A percentile compares a stretch with the other conserved stretches of the same genome.
Evolutionary conservation across 225 moss, liverwort and hornwort species (phyloP).

Genomic region (Pleurozium schreberi): DNA sequence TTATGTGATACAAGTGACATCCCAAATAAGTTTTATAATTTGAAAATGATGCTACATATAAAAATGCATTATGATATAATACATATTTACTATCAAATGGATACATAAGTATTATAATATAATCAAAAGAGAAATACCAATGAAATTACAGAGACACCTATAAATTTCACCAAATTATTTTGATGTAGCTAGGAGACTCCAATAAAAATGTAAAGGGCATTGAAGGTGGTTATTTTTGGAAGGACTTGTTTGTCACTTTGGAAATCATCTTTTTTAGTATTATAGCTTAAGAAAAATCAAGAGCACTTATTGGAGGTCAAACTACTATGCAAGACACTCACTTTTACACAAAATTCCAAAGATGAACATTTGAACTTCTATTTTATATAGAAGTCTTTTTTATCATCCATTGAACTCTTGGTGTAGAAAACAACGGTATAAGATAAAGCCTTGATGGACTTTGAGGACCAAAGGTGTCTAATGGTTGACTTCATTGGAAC

Average conservation of each 20-base stretch:
- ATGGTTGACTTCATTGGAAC: too few species aligned
- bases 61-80: neutral
- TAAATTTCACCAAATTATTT: neutral
- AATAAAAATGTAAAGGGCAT: neutral
- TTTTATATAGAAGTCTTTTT: neutral
- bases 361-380: neutral
- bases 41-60: neutral
- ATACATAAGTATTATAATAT: too few species aligned
- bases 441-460: neutral
- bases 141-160: neutral
- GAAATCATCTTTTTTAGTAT: neutral
- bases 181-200: neutral
- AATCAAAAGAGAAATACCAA: neutral
- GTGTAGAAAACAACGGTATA: rapidly evolving
- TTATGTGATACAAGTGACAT: neutral
- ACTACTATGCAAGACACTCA: rapidly evolving
- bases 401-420: rapidly evolving
- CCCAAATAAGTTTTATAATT: neutral
- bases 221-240: neutral
- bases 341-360: rapidly evolving
- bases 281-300: neutral
- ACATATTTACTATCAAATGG: neutral
- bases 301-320: neutral
- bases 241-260: rapidly evolving
- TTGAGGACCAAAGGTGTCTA: too few species aligned